phyloP scores from a whole-genome alignment of 2,329 filamentous ascomycete genomes.

The Pseudogymnoascus pannorum region DNA sequence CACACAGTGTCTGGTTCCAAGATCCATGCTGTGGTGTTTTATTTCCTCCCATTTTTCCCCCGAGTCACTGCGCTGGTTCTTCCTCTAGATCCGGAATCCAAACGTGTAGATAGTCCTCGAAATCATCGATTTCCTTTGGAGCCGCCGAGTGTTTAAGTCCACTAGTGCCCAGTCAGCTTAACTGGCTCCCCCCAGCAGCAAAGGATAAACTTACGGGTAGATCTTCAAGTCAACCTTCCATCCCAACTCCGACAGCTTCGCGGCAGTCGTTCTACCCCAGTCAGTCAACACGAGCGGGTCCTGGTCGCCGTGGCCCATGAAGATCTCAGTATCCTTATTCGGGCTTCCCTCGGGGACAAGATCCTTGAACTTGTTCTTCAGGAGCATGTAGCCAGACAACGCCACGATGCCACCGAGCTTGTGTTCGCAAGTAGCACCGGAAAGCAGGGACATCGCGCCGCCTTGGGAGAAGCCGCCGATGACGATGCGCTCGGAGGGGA shows the following conservation, averaged over 20 bases:
- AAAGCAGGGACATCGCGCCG: slow-evolving; percentile 77
- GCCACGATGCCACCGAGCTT: slow-evolving; percentile 86
- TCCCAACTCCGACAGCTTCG: slow-evolving; percentile 60
- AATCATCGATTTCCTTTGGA: slow-evolving; percentile 70
- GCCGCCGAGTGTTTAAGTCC: slow-evolving; percentile 70
- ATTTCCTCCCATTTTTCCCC: background rate
- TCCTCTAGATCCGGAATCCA: slow-evolving; percentile 38
- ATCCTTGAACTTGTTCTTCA: slow-evolving; percentile 57
- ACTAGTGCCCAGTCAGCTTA: slow-evolving; percentile 32
- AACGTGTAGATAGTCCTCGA: slow-evolving; percentile 53
- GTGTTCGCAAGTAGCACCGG: slow-evolving; percentile 62
- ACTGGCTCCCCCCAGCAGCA: background rate
- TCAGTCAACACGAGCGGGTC: slow-evolving; percentile 66
- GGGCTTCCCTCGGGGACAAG: slow-evolving; percentile 47
- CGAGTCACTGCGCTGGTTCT: slow-evolving; percentile 17
- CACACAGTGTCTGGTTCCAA: background rate
- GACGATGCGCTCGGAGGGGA: slow-evolving; percentile 75
- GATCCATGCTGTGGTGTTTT: background rate
- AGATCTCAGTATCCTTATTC: slow-evolving; percentile 73
- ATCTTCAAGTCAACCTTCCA: slow-evolving; percentile 68
- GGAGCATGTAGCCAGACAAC: slow-evolving; percentile 72
- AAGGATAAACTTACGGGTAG: slow-evolving; percentile 53
- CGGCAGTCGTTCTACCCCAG: slow-evolving; percentile 61
- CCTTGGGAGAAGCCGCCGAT: slow-evolving; percentile 83
- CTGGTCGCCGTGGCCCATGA: slow-evolving; percentile 78